Base-by-base conservation (phyloP, 257 asterid species). In the Nicotiana undulata region DNA sequence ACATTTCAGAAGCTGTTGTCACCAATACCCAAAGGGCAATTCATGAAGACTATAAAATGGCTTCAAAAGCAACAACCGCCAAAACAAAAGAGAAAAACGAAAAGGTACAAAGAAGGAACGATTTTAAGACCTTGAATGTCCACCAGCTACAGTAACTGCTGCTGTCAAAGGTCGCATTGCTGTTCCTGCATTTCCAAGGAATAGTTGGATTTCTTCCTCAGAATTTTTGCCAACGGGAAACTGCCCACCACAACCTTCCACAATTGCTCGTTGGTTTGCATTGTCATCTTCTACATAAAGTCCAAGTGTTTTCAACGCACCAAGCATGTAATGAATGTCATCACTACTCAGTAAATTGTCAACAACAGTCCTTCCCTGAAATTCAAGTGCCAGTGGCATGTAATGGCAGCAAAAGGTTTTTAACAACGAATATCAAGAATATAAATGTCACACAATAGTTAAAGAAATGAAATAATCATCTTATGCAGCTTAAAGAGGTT, bases 131-230 rank as follows among this genome's bases (percentile, higher is more conserved):
- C 90, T 95, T 51, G 98, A 82, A 78, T 90, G 86, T 81, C 99
- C 98, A 68, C 99, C 99, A 63, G 97, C 99, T 84, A 92, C 97
- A 83, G 91, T 88, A 76, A 95, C 97, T 81, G 98, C 97, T 79
- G 99, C 98, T 81, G 98, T 94, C 92, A 93, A 84, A 37, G 98
- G 98, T 61, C 99, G 97, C 98, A 95, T 95, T 9, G 98, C 99
- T 31, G 99, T 95, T 84, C 99, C 99, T n/a, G 99, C 99, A 89
- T 95, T 95, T 85, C 99, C 99, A 59, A 95, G 89, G 93, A 95
- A 95, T 63, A 95, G 98, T 78, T 92, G 93, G 77, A 95, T 87
- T 86, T 95, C 99, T 34, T 89, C 95, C 20, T 84, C 85, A 64
- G 97, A 84, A 46, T 91, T 96, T 83, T 89, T 89, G 59, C 96